Evolutionary conservation across 495 filamentous ascomycete genomes (phyloP), one percentile per base, ranked within the genome.

Genomic region (Parathielavia appendiculata): DNA sequence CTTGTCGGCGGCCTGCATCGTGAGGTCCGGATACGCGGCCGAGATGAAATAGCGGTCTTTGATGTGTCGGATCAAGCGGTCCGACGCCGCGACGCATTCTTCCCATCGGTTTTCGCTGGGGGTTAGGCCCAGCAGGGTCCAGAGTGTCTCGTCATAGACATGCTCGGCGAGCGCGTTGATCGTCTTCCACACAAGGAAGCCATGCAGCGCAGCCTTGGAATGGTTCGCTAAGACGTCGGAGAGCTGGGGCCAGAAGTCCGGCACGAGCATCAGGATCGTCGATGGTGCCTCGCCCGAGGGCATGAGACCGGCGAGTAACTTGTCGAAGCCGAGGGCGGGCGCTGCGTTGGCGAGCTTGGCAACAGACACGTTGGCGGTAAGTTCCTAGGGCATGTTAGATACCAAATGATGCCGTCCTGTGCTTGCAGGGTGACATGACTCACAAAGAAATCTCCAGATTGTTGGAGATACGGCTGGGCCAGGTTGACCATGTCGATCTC

Each of bases 41-140:
- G 87, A 73, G n/a, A 88, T 74, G 65, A 83, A 90, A 64, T 88
- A 87, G 48, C 82, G 80, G 63, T 86, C 87, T 1, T 79, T 64
- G 38, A 79, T 71, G 74, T 73, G 78, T 23, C 72, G 71, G 30
- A 88, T 70, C 11, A 76, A 78, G 20, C 50, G 71, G 66, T 88
- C 84, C 4, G 84, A 72, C 45, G 71, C 68, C 1, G 59, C 62
- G 54, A 88, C 76, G 61, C 86, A 89, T 23, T 79, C 84, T 63
- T 82, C 76, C 85, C 86, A 87, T 49, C 86, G 71, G 11, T 12
- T 5, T 17, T 4, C 39, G 13, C 7, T 10, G 1, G 20, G 16
- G 16, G 34, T 9, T 20, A 19, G 4, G 14, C 30, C 43, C 54
- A 49, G 1, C 11, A 9, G 0, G 20, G 2, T 20, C 13, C 5